Evolutionary conservation across 495 filamentous ascomycete genomes (phyloP), one percentile per base, ranked within the genome.

Genomic region (Halenospora varia): DNA sequence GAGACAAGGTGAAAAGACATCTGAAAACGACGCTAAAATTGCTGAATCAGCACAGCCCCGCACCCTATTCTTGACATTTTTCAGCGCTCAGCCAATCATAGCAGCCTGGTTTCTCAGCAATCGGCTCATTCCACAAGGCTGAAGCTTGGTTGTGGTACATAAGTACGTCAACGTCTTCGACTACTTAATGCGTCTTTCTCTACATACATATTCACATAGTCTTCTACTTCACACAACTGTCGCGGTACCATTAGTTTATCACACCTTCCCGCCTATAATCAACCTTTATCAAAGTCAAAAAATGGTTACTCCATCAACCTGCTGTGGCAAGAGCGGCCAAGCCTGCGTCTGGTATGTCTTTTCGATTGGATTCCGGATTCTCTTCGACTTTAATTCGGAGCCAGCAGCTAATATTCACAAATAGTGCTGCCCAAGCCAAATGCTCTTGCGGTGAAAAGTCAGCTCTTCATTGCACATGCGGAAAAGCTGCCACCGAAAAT

Each of bases 401-500:
- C n/a, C n/a, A n/a, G n/a, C 25, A 10, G 41, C 68, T 59, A 50
- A 59, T 49, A 44, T 73, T 75, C 58, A 66, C 77, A 35, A 35
- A 57, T 77, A 83, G 66, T 48, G 65, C 65, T 44, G 15, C 55
- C 22, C 61, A 67, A 56, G 82, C 82, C 2, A 86, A 76, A 52
- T 97, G 92, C 82, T 93, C 90, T 15, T 97, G 93, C 68, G 93
- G 93, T 62, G 81, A 92, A 75, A 81, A 92, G 66, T 82, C 82
- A 8, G 93, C 93, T 44, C 82, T 96, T 55, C 78, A 89, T 68
- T 97, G 93, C 79, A 85, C 75, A 54, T 97, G 93, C 77, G 85
- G 83, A 69, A 90, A 88, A 69, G 83, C 91, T 8, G 60, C 78
- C 2, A 70, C 78, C 2, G 93, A 97, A 80, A 96, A 96, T 76